phyloP scores from a whole-genome alignment of 495 filamentous ascomycete genomes.

The Annulohypoxylon maeteangense region DNA sequence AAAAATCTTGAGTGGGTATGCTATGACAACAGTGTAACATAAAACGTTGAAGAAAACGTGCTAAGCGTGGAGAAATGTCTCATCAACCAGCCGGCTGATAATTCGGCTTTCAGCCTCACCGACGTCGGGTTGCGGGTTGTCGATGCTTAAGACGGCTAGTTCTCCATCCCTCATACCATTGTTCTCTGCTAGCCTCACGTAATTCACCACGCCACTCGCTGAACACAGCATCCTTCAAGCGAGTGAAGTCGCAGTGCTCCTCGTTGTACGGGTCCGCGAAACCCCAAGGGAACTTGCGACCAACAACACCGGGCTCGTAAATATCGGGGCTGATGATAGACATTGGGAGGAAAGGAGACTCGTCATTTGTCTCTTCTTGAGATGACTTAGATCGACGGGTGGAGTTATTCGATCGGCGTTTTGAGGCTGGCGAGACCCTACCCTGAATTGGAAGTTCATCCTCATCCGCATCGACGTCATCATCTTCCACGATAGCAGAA shows the following conservation, averaged over 20 bases:
- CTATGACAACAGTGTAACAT: slow-evolving; percentile 35
- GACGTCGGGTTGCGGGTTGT: slow-evolving; percentile 46
- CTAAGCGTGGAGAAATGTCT: slow-evolving; percentile 36
- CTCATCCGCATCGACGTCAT: slow-evolving; percentile 46
- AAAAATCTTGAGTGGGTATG: slow-evolving; percentile 33
- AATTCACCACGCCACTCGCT: slow-evolving; percentile 92
- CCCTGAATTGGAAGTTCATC: slow-evolving; percentile 51
- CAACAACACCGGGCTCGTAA: slow-evolving; percentile 81
- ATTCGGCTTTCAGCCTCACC: slow-evolving; percentile 39
- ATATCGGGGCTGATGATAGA: slow-evolving; percentile 94
- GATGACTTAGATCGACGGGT: slow-evolving; percentile 57
- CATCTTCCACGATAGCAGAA: slow-evolving; percentile 43
- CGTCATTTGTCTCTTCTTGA: slow-evolving; percentile 50
- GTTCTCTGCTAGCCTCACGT: slow-evolving; percentile 88
- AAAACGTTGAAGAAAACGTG: slow-evolving; percentile 22
- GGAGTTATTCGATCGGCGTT: slow-evolving; percentile 62
- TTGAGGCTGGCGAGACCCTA: slow-evolving; percentile 42
- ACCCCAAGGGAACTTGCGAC: slow-evolving; percentile 93
- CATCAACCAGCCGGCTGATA: slow-evolving; percentile 26
- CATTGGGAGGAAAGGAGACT: slow-evolving; percentile 76
- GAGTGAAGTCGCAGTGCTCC: slow-evolving; percentile 93
- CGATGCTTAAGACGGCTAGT: slow-evolving; percentile 68
- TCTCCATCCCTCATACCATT: slow-evolving; percentile 98
- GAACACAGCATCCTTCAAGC: slow-evolving; percentile 90
- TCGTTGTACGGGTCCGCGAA: slow-evolving; percentile 92